Conservation (phyloP, 1,284 basidiomycete genomes). For the Vanrija humicola region DNA sequence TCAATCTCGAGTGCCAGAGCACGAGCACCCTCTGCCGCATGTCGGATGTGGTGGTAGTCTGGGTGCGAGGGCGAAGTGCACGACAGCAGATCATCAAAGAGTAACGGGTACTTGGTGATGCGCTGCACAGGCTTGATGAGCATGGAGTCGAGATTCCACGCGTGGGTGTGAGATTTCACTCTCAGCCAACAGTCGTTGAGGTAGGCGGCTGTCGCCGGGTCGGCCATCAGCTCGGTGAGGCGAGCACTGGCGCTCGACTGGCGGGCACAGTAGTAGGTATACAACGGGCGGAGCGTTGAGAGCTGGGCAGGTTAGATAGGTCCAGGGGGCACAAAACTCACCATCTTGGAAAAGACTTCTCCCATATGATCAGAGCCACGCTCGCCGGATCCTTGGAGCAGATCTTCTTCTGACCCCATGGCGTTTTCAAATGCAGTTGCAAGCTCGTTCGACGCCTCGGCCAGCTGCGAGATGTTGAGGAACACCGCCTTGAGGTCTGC, state of each 20-base stretch:
- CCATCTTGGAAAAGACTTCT: slow-evolving; percentile 67
- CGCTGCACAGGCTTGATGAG: slow-evolving; percentile 84
- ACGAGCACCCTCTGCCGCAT: slow-evolving; percentile 67
- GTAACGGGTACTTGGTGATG: slow-evolving; percentile 85
- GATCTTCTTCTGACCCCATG: slow-evolving; percentile 39
- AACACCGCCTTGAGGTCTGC: slow-evolving; percentile 74
- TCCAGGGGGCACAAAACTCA: slow-evolving; percentile 45
- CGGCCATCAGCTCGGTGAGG: slow-evolving; percentile 51
- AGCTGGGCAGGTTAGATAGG: slow-evolving; percentile 53
- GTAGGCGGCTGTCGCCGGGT: slow-evolving; percentile 54
- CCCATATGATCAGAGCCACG: slow-evolving; percentile 66
- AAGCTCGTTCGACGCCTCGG: slow-evolving; percentile 66
- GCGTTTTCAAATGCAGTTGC: slow-evolving; percentile 48
- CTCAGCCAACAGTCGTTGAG: slow-evolving; percentile 64
- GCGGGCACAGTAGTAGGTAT: slow-evolving; percentile 80
- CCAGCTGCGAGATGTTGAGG: slow-evolving; percentile 71
- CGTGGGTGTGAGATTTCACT: slow-evolving; percentile 71
- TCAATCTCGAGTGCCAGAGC: slow-evolving; percentile 79
- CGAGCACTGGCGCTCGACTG: slow-evolving; percentile 73
- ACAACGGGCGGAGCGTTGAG: slow-evolving; percentile 69
- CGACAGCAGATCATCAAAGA: slow-evolving; percentile 72
- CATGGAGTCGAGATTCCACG: slow-evolving; percentile 89
- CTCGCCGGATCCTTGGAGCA: slow-evolving; percentile 56
- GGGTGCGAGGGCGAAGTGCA: slow-evolving; percentile 71
- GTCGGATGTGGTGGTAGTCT: slow-evolving; percentile 64